Conservation (phyloP, 2,329 filamentous ascomycete species). For the Domatiomyces catenatus region DNA sequence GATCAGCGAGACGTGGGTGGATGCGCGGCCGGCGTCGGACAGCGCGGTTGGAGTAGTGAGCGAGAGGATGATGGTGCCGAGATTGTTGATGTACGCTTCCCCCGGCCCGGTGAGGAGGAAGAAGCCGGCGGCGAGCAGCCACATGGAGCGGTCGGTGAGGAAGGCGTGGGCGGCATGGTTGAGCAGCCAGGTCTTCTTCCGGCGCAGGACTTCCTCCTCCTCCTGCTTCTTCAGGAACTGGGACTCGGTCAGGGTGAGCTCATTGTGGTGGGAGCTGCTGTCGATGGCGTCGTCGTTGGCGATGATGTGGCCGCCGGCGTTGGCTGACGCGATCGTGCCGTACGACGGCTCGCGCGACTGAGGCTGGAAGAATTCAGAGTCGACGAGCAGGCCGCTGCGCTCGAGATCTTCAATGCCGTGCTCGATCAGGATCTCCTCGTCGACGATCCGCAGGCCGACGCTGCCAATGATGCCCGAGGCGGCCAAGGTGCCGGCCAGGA, state of each 20-base stretch:
- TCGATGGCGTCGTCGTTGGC: constrained; percentile 12
- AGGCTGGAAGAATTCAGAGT: constrained; percentile 52
- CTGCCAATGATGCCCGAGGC: constrained; percentile 57
- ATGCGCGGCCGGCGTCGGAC: constrained; percentile 44
- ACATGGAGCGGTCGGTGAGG: constrained; percentile 82
- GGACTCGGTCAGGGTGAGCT: constrained; percentile 29
- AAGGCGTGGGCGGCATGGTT: constrained; percentile 83
- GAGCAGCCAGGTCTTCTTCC: constrained; percentile 78
- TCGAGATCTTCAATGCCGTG: constrained; percentile 84
- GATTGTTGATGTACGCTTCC: constrained; percentile 96
- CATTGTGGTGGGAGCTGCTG: constrained; percentile 27
- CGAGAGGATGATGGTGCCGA: constrained; percentile 84
- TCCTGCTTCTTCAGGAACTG: constrained; percentile 27
- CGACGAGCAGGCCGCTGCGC: constrained; percentile 64
- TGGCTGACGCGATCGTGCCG: constrained; percentile 37
- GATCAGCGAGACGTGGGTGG: constrained; percentile 81
- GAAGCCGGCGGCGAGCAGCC: constrained; percentile 80
- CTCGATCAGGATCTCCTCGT: constrained; percentile 76
- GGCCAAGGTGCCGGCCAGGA: constrained; percentile 58
- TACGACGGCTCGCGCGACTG: constrained; percentile 38
- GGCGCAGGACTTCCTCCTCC: constrained; percentile 39
- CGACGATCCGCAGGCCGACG: constrained; percentile 61
- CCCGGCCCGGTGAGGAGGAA: constrained; percentile 86
- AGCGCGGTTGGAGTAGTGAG: constrained; percentile 56
- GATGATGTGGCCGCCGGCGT: constrained; percentile 20